Evolutionary conservation across 345 rosid species (phyloP).

Genomic region (Gossypium mustelinum): DNA sequence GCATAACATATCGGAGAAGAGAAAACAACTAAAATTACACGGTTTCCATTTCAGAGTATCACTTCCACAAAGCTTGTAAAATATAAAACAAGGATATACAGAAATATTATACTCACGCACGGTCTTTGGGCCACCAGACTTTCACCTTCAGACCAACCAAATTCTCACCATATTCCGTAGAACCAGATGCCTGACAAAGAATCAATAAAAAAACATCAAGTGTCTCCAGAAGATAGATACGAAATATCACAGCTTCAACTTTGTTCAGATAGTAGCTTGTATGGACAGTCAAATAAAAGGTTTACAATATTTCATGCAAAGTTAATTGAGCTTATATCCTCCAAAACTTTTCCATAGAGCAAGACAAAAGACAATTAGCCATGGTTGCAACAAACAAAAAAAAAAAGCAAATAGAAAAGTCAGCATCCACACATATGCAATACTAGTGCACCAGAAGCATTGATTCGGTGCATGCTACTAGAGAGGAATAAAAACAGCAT

Average conservation of each 20-base stretch:
- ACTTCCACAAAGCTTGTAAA: not conserved
- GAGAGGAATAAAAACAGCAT: not conserved
- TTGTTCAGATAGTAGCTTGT: not conserved
- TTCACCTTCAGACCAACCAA: slow-evolving; percentile 71
- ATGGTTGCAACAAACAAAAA: not conserved
- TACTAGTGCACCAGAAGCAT: not conserved
- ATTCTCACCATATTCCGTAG: slow-evolving; percentile 36
- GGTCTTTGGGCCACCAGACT: slow-evolving; percentile 95
- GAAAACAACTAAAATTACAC: not conserved
- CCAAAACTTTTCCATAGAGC: not conserved
- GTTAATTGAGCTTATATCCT: not conserved
- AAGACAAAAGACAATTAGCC: not conserved
- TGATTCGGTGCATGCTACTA: not conserved
- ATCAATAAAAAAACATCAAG: slow-evolving; percentile 21
- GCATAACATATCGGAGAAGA: not conserved
- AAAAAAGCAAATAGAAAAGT: not conserved
- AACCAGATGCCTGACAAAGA: slow-evolving; percentile 51
- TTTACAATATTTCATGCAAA: not conserved
- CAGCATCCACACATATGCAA: not conserved
- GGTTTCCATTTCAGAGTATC: not conserved
- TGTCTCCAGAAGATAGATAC: not conserved
- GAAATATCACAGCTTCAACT: not conserved
- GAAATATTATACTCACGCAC: slow-evolving; percentile 37
- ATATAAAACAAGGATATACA: not conserved
- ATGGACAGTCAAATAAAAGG: not conserved